Base-by-base conservation (phyloP, 164 flowering plant species). In the Platanus orientalis region DNA sequence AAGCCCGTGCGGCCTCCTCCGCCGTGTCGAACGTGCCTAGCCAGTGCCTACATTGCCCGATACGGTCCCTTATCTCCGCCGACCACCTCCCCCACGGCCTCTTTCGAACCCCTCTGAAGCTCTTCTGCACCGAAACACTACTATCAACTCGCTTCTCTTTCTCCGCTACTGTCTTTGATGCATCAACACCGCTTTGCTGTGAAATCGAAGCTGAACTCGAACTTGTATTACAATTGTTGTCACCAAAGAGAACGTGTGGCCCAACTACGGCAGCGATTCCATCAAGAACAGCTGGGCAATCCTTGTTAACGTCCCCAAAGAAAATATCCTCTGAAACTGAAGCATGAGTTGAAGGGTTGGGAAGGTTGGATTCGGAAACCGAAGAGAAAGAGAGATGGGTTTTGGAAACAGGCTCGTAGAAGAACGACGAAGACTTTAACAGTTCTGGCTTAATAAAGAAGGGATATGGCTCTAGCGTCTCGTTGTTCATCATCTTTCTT, bases 51-150 rank as follows among this genome's bases (percentile, higher is more conserved):
- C 97, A 91, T 70, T 86, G 69, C 50, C 97, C 97, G 2, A 91
- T 79, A 0, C 93, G 67, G 81, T 91, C 96, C 3, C 97, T 69
- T 57, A 91, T 91, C 81, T 91, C 97, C 44, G 97, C 96, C 51
- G 96, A 91, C 88, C 88, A 91, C 65, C 97, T 72, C 47, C 97
- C 97, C 97, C 97, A 91, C 34, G 92, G 97, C 76, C 97, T 58
- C 81, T 85, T 91, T 42, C 97, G 62, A 34, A 91, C 97, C 3
- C 96, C 94, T 55, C 97, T 78, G 66, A 79, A 90, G 60, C 50
- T 77, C 67, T 69, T 83, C 74, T 75, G 75, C 61, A 9, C 71
- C 54, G 64, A 48, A 45, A 36, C n/a, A n/a, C n/a, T 68, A 11
- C 13, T 32, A 29, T 25, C 11, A 20, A 19, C 2, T 6, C 28